Evolutionary conservation across 345 rosid genomes (phyloP).

Genomic region (Firmiana major): DNA sequence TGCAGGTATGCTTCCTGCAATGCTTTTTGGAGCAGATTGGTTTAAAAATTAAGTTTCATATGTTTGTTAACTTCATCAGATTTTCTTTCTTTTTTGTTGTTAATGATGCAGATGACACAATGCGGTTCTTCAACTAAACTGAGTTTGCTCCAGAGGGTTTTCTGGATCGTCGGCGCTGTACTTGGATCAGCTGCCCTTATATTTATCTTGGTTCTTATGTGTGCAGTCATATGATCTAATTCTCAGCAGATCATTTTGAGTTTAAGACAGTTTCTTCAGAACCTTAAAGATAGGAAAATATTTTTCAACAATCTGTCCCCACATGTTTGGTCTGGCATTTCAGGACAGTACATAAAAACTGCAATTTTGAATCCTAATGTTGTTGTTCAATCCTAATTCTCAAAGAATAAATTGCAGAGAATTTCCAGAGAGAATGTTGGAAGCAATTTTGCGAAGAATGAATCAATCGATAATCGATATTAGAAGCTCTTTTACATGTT

Average conservation of each 20-base stretch:
- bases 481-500: background rate
- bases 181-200: conserved; percentile 34
- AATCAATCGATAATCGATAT: background rate
- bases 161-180: conserved; percentile 23
- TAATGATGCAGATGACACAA: conserved; percentile 14
- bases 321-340: background rate
- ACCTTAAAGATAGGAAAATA: background rate
- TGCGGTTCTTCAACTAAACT: background rate
- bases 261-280: background rate
- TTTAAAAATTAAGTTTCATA: background rate
- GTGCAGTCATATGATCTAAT: conserved; percentile 28
- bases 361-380: background rate
- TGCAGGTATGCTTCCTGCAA: conserved; percentile 22
- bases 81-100: background rate
- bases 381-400: background rate
- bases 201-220: conserved; percentile 34
- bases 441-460: background rate
- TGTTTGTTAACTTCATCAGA: background rate
- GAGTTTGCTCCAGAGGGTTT: conserved; percentile 22
- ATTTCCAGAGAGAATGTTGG: background rate
- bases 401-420: background rate
- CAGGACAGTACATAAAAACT: background rate
- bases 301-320: too few species aligned
- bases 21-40: background rate
- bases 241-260: background rate